phyloP scores from a whole-genome alignment of 495 filamentous ascomycete genomes.

The Lasiosphaeris hirsuta region DNA sequence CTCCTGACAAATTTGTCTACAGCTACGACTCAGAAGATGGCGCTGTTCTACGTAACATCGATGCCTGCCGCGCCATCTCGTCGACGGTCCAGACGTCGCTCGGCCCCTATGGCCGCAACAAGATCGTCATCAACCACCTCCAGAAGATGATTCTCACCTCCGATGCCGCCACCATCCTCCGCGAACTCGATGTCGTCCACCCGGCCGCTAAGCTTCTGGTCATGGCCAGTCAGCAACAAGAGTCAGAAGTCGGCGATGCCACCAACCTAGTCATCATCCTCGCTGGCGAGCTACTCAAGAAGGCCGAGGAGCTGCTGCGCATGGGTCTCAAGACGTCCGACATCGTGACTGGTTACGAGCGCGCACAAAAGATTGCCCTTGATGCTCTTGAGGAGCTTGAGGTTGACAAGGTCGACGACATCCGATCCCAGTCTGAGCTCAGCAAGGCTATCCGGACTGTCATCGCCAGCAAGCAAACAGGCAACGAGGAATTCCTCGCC shows the following conservation, averaged over 20 bases:
- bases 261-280: slow-evolving; percentile 97
- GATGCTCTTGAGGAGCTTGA: slow-evolving; percentile 82
- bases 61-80: slow-evolving; percentile 94
- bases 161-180: slow-evolving; percentile 94
- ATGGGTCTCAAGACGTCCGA: slow-evolving; percentile 97
- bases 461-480: slow-evolving; percentile 93
- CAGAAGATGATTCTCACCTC: slow-evolving; percentile 99
- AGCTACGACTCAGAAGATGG: slow-evolving; percentile 99
- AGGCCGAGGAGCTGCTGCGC: slow-evolving; percentile 91
- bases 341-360: slow-evolving; percentile 93
- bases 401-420: slow-evolving; percentile 84
- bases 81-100: slow-evolving; percentile 95
- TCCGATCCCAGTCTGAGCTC: slow-evolving; percentile 73
- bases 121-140: slow-evolving; percentile 99
- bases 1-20: slow-evolving; percentile 24
- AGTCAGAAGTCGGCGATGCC: slow-evolving; percentile 97
- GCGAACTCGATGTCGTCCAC: slow-evolving; percentile 97
- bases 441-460: slow-evolving; percentile 96
- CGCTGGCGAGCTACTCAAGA: slow-evolving; percentile 93
- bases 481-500: slow-evolving; percentile 83
- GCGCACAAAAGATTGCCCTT: slow-evolving; percentile 83
- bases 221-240: slow-evolving; percentile 98
- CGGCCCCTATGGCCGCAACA: slow-evolving; percentile 97
- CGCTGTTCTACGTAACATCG: slow-evolving; percentile 96
- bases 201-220: slow-evolving; percentile 97